These are phyloP conservation scores for Clonostachys chloroleuca DNA, from an alignment of 2,329 filamentous ascomycete species.

Conservation along the genomic window DNA sequence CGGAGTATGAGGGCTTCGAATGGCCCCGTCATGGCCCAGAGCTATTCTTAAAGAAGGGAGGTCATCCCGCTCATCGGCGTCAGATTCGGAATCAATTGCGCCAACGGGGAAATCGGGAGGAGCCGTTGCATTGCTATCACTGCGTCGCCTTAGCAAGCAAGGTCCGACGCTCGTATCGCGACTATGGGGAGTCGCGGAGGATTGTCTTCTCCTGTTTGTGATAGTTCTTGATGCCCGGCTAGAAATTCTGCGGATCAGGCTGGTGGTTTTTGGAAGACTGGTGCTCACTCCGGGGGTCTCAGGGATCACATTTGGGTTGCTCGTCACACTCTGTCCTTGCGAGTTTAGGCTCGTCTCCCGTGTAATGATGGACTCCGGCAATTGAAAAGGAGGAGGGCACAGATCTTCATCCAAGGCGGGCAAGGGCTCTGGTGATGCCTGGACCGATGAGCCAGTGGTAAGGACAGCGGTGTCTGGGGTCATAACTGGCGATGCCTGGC, in stretches of 20 bases:
- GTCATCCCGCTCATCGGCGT: constrained; percentile 47
- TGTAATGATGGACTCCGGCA: constrained; percentile 68
- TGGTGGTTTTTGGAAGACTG: constrained; percentile 23
- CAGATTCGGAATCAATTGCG: constrained; percentile 51
- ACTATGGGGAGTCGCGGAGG: constrained; percentile 70
- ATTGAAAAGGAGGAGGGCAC: constrained; percentile 53
- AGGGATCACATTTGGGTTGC: constrained; percentile 52
- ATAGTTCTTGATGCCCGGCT: constrained; percentile 69
- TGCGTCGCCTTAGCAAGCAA: constrained; percentile 79
- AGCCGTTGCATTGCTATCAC: constrained; percentile 78
- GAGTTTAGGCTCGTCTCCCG: constrained; percentile 57
- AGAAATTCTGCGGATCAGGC: constrained; percentile 79
- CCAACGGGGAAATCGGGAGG: constrained; percentile 41
- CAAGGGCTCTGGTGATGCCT: constrained; percentile 62
- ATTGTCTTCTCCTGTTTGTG: constrained; percentile 66
- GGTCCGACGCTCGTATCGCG: constrained; percentile 88
- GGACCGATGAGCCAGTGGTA: constrained; percentile 58
- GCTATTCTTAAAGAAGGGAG: constrained; percentile 22
- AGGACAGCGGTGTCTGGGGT: constrained; percentile 47
- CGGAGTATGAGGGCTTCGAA: constrained; percentile 41
- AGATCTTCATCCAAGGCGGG: constrained; percentile 50
- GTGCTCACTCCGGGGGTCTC: constrained; percentile 25
- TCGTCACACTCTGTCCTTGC: constrained; percentile 55
- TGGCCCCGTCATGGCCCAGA: constrained; percentile 32
- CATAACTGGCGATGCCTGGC: constrained; percentile 52